phyloP scores from a whole-genome alignment of 1,284 basidiomycete species.

The Fomitopsis palustris region DNA sequence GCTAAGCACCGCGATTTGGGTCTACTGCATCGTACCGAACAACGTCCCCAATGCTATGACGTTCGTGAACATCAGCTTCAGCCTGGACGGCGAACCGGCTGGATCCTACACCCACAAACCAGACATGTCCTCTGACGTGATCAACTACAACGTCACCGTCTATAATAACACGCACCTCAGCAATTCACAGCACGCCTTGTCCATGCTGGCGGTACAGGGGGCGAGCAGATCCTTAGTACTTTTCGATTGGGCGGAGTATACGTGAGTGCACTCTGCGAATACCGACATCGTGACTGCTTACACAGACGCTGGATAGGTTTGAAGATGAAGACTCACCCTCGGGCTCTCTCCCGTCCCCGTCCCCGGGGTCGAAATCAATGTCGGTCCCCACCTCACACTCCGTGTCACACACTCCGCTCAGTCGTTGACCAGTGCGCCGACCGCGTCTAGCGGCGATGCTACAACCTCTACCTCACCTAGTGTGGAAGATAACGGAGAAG shows the following conservation, averaged over 20 bases:
- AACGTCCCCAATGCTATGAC: background rate
- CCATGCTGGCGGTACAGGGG: background rate
- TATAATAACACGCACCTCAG: background rate
- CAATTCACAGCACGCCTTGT: background rate
- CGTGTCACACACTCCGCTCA: too few species aligned
- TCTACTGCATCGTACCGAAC: conserved; percentile 1
- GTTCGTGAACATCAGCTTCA: background rate
- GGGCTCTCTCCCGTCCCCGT: too few species aligned
- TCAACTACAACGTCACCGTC: background rate
- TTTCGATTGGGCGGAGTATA: conserved; percentile 6
- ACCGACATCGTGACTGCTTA: too few species aligned
- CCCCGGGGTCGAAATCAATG: too few species aligned
- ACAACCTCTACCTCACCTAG: too few species aligned
- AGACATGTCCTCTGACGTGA: background rate
- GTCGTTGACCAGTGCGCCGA: too few species aligned
- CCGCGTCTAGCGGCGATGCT: too few species aligned
- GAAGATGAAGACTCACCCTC: too few species aligned
- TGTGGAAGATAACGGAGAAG: too few species aligned
- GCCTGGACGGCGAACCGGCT: background rate
- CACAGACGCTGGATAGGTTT: background rate
- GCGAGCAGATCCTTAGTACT: background rate
- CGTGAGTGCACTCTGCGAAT: background rate
- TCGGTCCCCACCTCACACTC: too few species aligned
- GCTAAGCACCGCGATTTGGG: background rate
- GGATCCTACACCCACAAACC: background rate